Base-by-base conservation (phyloP, 257 asterid genomes). In the Solanum peruvianum region DNA sequence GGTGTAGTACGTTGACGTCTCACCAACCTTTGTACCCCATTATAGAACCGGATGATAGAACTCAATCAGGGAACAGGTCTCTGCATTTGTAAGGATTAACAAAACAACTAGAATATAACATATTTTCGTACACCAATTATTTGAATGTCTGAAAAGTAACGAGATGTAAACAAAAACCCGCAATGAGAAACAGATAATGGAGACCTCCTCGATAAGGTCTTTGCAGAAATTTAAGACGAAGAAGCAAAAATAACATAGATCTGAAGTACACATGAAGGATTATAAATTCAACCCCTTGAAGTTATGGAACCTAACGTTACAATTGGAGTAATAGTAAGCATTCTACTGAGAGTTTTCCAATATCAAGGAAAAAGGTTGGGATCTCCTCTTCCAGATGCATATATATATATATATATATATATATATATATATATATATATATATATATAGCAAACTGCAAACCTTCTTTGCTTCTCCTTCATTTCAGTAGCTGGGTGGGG, bases 61-160 rank as follows among this genome's bases (percentile, higher is more conserved):
- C 39, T 35, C 39, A 35, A 6, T 35, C 1, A 35, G 39, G 39
- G 39, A 35, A 5, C 7, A 35, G 0, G 39, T 35, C 1, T 6
- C 39, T 35, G 39, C 39, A 35, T 35, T 35, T 35, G 39, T 35
- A 6, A 35, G 39, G 7, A 35, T 35, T 35, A 5, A 5, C 1
- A 35, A 35, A 35, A 35, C 39, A 35, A 5, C 39, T 35, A 5
- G 39, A 35, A 35, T 35, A 35, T 35, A 35, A 1, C 39, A 35
- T 93, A 94, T 85, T 91, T 95, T 90, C 91, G 93, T 3, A 96
- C 93, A 67, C 97, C 99, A 83, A 93, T 93, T 91, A 95, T 89
- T 87, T 94, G 86, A 97, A 92, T 58, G 92, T 98, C 99, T 96
- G 92, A 52, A 87, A 86, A 62, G 73, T 52, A 45, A 25, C 2